A percentile compares a stretch with the other conserved stretches of the same genome.
Evolutionary conservation across 2,329 filamentous ascomycete species (phyloP).

Genomic region (Botrytis galanthina): DNA sequence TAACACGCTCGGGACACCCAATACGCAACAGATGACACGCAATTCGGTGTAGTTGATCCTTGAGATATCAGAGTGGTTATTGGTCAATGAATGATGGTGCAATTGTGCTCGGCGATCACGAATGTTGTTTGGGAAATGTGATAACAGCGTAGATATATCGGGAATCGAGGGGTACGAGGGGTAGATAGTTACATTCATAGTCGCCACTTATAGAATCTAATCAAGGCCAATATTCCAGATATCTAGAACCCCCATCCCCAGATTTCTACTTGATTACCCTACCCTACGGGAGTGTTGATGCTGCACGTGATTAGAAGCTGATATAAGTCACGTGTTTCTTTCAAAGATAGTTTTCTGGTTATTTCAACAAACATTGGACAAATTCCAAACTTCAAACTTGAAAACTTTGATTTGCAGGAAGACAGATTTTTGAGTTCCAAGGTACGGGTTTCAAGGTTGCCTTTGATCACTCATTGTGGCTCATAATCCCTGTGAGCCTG

Average conservation of each 20-base stretch:
- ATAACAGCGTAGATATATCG: not conserved
- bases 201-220: not conserved
- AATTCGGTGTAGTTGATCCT: not conserved
- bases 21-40: constrained; percentile 6
- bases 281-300: not conserved
- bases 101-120: constrained; percentile 18
- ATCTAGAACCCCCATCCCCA: not conserved
- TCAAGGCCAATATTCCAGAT: not conserved
- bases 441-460: too few species aligned
- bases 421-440: too few species aligned
- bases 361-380: not conserved
- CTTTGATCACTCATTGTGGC: not conserved
- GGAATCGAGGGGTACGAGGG: not conserved
- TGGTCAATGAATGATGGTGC: constrained; percentile 19
- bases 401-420: not conserved
- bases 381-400: not conserved
- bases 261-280: not conserved
- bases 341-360: not conserved
- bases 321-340: not conserved
- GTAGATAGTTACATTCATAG: not conserved
- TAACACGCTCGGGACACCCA: not conserved
- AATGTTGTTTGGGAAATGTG: not conserved
- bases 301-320: not conserved
- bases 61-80: constrained; percentile 4
- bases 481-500: not conserved